phyloP scores from a whole-genome alignment of 1,139 yeast genomes.

The Ashbya aceris region DNA sequence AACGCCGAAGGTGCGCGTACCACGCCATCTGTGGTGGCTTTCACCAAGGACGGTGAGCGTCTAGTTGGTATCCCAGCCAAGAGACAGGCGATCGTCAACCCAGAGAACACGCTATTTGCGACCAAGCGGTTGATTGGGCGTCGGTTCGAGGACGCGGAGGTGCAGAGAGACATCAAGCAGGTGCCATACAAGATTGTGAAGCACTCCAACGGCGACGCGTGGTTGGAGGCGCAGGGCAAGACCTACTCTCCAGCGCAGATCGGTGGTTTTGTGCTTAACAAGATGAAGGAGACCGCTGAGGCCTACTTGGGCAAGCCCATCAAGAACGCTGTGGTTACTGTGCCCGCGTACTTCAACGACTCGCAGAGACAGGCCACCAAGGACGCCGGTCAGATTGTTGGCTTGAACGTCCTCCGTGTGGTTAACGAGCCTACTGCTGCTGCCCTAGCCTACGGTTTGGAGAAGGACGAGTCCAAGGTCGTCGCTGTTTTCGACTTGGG shows the following conservation, averaged over 20 bases:
- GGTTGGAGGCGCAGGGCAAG: slow-evolving; percentile 96
- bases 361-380: slow-evolving; percentile 98
- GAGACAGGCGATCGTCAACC: slow-evolving; percentile 98
- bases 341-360: slow-evolving; percentile 97
- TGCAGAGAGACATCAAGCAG: slow-evolving; percentile 91
- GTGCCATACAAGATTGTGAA: slow-evolving; percentile 96
- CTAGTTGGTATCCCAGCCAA: slow-evolving; percentile 97
- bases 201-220: slow-evolving; percentile 96
- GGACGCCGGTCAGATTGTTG: slow-evolving; percentile 97
- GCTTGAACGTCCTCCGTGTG: slow-evolving; percentile 90
- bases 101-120: slow-evolving; percentile 94
- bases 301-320: slow-evolving; percentile 77
- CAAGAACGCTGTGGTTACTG: slow-evolving; percentile 90
- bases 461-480: slow-evolving; percentile 77
- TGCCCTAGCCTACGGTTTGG: slow-evolving; percentile 94
- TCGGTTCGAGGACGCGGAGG: slow-evolving; percentile 92
- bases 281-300: slow-evolving; percentile 93
- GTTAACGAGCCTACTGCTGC: slow-evolving; percentile 99
- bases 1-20: slow-evolving; percentile 99
- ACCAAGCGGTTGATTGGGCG: slow-evolving; percentile 98
- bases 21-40: slow-evolving; percentile 97
- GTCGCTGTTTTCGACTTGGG: slow-evolving; percentile 95
- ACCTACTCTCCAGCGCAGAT: slow-evolving; percentile 93
- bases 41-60: slow-evolving; percentile 93
- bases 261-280: slow-evolving; percentile 93